Evolutionary conservation across 2,329 filamentous ascomycete species (phyloP).

Genomic region (Xylariaceae sp.): DNA sequence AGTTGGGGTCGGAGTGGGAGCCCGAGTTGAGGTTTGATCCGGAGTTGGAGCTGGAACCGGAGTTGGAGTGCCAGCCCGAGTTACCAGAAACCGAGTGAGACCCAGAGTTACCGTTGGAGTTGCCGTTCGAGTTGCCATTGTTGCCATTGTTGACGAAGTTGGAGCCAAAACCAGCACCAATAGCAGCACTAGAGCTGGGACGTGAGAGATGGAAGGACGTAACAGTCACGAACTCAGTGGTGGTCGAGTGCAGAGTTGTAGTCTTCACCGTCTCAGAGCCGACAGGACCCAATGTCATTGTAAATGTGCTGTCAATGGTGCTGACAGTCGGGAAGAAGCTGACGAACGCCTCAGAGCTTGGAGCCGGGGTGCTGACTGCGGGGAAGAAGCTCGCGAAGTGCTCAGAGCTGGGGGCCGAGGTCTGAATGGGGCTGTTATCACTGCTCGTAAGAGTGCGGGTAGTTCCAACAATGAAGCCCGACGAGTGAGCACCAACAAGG

Average conservation of each 20-base stretch:
- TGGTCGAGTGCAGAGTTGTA: slow-evolving; percentile 31
- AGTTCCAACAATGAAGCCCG: slow-evolving; percentile 30
- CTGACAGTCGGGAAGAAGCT: slow-evolving; percentile 10
- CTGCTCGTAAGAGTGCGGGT: slow-evolving; percentile 25
- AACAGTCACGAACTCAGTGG: slow-evolving; percentile 28
- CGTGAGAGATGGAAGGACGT: slow-evolving; percentile 1
- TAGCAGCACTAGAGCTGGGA: slow-evolving; percentile 3
- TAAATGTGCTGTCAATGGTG: slow-evolving; percentile 20
- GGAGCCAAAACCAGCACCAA: slow-evolving; percentile 19
- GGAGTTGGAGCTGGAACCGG: too few relatives aligned
- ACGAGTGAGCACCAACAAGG: slow-evolving; percentile 28
- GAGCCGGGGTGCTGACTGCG: slow-evolving; percentile 11
- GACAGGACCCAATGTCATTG: slow-evolving; percentile 29
- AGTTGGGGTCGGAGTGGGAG: too few relatives aligned
- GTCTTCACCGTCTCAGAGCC: slow-evolving; percentile 27
- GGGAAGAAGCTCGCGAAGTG: slow-evolving; percentile 11
- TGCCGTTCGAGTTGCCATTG: background rate
- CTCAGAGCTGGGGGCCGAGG: slow-evolving; percentile 13
- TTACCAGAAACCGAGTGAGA: background rate
- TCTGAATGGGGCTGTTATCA: slow-evolving; percentile 18
- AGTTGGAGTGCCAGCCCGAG: background rate
- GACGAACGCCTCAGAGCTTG: slow-evolving; percentile 12
- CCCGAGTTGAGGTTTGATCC: too few relatives aligned
- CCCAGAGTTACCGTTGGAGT: slow-evolving; percentile 6
- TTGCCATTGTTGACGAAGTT: background rate